phyloP scores from a whole-genome alignment of 495 filamentous ascomycete species.

The Pseudotulostoma volvatum region DNA sequence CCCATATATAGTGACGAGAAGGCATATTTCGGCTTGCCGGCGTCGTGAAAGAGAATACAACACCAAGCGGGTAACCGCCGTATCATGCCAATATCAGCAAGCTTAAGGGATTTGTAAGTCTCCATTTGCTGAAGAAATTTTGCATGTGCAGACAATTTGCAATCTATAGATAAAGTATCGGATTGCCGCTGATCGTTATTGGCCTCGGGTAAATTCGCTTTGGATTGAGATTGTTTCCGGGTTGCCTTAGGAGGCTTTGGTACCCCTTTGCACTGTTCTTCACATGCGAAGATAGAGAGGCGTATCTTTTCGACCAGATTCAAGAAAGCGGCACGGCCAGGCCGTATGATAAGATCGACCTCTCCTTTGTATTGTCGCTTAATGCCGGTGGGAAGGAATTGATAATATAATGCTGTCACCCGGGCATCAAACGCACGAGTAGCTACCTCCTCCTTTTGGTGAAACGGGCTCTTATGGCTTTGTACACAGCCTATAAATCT shows the following conservation, averaged over 20 bases:
- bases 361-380: background rate
- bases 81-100: constrained; percentile 7
- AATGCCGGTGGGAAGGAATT: background rate
- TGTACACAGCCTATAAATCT: constrained; percentile 4
- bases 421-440: constrained; percentile 4
- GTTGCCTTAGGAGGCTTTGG: too few relatives aligned
- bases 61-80: constrained; percentile 3
- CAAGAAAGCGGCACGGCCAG: constrained; percentile 2
- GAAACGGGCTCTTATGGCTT: constrained; percentile 4
- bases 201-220: background rate
- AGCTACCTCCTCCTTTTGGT: constrained; percentile 5
- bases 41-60: constrained; percentile 6
- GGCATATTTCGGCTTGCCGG: constrained; percentile 5
- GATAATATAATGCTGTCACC: constrained; percentile 4
- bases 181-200: constrained; percentile 1
- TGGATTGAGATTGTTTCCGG: too few relatives aligned
- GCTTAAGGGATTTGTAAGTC: constrained; percentile 6
- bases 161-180: too few relatives aligned
- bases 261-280: constrained; percentile 1
- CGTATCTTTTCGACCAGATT: constrained; percentile 2
- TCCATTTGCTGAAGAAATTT: constrained; percentile 7
- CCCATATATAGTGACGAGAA: constrained; percentile 8
- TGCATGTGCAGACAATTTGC: constrained; percentile 4
- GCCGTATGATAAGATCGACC: constrained; percentile 2
- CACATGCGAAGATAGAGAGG: constrained; percentile 3